phyloP scores from a whole-genome alignment of 2,329 filamentous ascomycete species.

The Aspergillus clavatus region DNA sequence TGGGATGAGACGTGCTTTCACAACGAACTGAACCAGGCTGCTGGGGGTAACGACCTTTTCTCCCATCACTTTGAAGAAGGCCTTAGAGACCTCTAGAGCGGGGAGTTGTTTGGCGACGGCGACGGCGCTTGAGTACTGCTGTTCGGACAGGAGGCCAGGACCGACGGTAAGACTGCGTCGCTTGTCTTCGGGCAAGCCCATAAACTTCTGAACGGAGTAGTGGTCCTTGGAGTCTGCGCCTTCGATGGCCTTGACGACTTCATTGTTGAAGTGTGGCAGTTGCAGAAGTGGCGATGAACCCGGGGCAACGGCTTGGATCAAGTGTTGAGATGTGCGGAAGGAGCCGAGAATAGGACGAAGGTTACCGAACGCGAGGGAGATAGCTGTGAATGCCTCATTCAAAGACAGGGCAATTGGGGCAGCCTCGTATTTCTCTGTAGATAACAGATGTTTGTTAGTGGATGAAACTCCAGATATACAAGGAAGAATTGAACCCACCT shows the following conservation, averaged over 20 bases:
- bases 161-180: slow-evolving; percentile 68
- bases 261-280: slow-evolving; percentile 76
- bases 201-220: slow-evolving; percentile 78
- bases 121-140: slow-evolving; percentile 72
- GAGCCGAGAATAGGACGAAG: slow-evolving; percentile 76
- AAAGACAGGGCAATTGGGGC: slow-evolving; percentile 80
- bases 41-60: slow-evolving; percentile 89
- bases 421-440: slow-evolving; percentile 73
- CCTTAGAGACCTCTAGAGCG: slow-evolving; percentile 76
- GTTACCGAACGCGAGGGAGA: slow-evolving; percentile 81
- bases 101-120: slow-evolving; percentile 79
- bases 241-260: slow-evolving; percentile 43
- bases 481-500: slow-evolving; percentile 35
- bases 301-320: slow-evolving; percentile 86
- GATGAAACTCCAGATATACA: not conserved
- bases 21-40: slow-evolving; percentile 86
- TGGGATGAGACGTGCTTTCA: slow-evolving; percentile 91
- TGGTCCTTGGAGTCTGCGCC: slow-evolving; percentile 66
- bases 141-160: slow-evolving; percentile 63
- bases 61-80: slow-evolving; percentile 97
- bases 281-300: slow-evolving; percentile 83
- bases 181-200: slow-evolving; percentile 72
- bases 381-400: slow-evolving; percentile 80
- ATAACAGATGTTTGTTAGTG: slow-evolving; percentile 12
- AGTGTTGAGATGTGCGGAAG: slow-evolving; percentile 74